Evolutionary conservation across 1,284 basidiomycete species (phyloP).

Genomic region (Malassezia equina): DNA sequence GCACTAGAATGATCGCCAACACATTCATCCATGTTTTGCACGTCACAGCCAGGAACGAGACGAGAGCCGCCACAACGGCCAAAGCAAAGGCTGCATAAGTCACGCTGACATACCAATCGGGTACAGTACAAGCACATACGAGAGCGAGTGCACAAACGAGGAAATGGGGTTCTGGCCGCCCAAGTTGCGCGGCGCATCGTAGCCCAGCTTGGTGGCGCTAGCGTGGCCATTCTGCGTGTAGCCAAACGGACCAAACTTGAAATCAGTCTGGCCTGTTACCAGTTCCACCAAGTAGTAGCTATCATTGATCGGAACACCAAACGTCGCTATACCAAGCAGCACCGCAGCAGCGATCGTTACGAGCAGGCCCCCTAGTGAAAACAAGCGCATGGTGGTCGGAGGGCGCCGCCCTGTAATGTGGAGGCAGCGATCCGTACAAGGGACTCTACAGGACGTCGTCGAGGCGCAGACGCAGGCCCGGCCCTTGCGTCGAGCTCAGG

Average conservation of each 20-base stretch:
- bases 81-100: slow-evolving; percentile 10
- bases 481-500: slow-evolving; percentile 74
- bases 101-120: slow-evolving; percentile 5
- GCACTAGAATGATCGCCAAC: not conserved
- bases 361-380: slow-evolving; percentile 1
- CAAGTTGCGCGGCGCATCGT: not conserved
- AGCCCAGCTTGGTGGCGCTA: slow-evolving; percentile 2
- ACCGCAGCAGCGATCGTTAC: slow-evolving; percentile 4
- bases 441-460: slow-evolving; percentile 25
- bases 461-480: slow-evolving; percentile 60
- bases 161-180: not conserved
- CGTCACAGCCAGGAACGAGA: not conserved
- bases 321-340: slow-evolving; percentile 12
- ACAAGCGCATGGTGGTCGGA: not conserved
- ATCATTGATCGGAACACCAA: slow-evolving; percentile 9
- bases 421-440: not conserved
- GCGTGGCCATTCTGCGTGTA: not conserved
- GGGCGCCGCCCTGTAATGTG: not conserved
- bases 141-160: not conserved
- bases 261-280: not conserved
- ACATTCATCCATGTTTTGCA: not conserved
- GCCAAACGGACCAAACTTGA: slow-evolving; percentile 11
- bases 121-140: slow-evolving; percentile 12
- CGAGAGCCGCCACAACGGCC: not conserved
- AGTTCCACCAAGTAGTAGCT: not conserved